Conservation (phyloP, 352 stramenopile genomes). For the Globisporangium polare region DNA sequence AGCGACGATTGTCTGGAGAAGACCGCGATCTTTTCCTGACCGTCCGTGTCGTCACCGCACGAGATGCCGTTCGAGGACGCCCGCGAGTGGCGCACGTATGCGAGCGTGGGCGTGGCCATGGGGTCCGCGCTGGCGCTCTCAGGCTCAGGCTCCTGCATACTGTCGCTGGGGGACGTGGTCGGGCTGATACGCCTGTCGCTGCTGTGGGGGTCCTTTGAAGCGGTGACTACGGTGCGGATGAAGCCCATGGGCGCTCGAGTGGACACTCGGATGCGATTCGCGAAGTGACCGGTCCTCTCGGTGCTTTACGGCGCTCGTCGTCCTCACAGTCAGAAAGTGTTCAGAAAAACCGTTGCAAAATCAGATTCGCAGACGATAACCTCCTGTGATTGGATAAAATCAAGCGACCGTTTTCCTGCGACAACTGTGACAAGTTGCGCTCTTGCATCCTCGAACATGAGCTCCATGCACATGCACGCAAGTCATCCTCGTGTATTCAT, state of each 20-base stretch:
- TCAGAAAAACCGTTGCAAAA: not conserved
- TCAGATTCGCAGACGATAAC: no score
- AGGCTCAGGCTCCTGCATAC: not conserved
- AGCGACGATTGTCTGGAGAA: constrained; percentile 6
- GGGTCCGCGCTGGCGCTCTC: not conserved
- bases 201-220: not conserved
- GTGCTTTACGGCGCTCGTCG: not conserved
- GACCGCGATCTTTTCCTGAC: constrained; percentile 11
- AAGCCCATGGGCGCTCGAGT: not conserved
- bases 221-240: not conserved
- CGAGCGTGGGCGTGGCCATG: constrained; percentile 8
- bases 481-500: not conserved
- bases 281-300: not conserved
- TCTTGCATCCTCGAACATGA: no score
- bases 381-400: not conserved
- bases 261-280: not conserved
- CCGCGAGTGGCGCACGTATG: constrained; percentile 5
- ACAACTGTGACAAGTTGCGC: no score
- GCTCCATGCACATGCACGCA: not conserved
- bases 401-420: not conserved
- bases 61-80: not conserved
- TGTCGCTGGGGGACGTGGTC: not conserved
- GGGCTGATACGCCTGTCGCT: not conserved
- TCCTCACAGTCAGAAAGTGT: not conserved
- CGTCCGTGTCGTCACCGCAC: constrained; percentile 11